These are phyloP conservation scores for Echites panduratus DNA, from an alignment of 257 asterid genomes.

Conservation along the genomic window DNA sequence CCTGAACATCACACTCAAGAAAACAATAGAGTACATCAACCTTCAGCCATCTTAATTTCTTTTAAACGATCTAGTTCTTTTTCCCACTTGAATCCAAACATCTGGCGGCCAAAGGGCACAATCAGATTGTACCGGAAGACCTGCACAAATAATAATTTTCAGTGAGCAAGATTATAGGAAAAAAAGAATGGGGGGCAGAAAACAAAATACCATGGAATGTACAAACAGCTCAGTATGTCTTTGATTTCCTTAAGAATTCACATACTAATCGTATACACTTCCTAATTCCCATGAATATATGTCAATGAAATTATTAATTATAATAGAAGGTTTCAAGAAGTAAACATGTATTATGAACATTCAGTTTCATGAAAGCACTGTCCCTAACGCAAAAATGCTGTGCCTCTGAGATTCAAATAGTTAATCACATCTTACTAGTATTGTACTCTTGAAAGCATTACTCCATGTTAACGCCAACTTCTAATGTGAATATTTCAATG, in stretches of 20 bases:
- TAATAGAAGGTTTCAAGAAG: background rate
- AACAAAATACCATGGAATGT: background rate
- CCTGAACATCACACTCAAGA: background rate
- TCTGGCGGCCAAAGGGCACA: conserved; percentile 87
- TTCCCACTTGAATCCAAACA: conserved; percentile 81
- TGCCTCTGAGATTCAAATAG: background rate
- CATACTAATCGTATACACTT: background rate
- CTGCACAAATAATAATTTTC: conserved; percentile 28
- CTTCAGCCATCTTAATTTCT: conserved; percentile 35
- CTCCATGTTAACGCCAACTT: background rate
- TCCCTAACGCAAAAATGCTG: background rate
- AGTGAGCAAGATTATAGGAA: background rate
- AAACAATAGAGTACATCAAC: background rate
- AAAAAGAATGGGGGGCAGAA: background rate
- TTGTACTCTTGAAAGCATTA: background rate
- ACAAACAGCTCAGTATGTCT: background rate
- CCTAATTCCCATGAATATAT: background rate
- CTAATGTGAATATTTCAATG: background rate
- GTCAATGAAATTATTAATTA: background rate
- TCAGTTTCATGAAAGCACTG: background rate
- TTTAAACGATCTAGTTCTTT: conserved; percentile 55
- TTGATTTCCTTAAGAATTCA: background rate
- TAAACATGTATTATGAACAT: background rate
- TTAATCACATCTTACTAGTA: background rate
- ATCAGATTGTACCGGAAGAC: conserved; percentile 73